Percentiles rank a stretch among this genome's conserved stretches.
These are phyloP conservation scores for Anthostomella pinea DNA, from an alignment of 2,329 filamentous ascomycete genomes.

Conservation along the genomic window DNA sequence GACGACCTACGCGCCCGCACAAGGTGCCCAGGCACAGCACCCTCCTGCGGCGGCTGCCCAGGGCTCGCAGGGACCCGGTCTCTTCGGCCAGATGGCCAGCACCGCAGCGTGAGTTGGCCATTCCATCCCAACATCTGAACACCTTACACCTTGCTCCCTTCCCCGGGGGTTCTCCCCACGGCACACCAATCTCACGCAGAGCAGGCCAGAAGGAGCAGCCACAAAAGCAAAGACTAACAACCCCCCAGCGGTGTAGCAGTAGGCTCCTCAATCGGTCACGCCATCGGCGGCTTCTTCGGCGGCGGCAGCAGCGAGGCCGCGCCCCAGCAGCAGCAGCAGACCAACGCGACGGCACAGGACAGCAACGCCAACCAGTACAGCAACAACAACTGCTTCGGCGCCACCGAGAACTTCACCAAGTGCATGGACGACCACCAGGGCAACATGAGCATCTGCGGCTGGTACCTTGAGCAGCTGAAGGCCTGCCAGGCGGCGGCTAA, in stretches of 20 bases:
- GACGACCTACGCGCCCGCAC: slow-evolving; percentile 58
- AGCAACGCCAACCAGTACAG: slow-evolving; percentile 50
- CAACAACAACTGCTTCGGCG: slow-evolving; percentile 74
- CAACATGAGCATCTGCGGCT: slow-evolving; percentile 93
- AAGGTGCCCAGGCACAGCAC: slow-evolving; percentile 48
- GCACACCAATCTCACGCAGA: slow-evolving; percentile 4
- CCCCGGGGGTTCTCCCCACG: slow-evolving; percentile 1
- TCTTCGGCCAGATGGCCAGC: slow-evolving; percentile 95
- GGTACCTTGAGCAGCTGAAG: slow-evolving; percentile 98
- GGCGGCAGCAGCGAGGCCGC: slow-evolving; percentile 65
- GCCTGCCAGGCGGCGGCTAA: slow-evolving; percentile 77
- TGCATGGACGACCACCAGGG: slow-evolving; percentile 96
- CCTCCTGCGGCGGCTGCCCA: slow-evolving; percentile 43
- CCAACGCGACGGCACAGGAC: slow-evolving; percentile 49
- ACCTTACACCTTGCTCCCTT: slow-evolving; percentile 5
- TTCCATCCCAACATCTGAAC: too few species aligned
- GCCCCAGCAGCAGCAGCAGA: slow-evolving; percentile 47
- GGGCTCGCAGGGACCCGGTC: slow-evolving; percentile 68
- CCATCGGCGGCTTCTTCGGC: slow-evolving; percentile 83
- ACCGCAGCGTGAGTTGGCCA: slow-evolving; percentile 99
- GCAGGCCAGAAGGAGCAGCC: not conserved
- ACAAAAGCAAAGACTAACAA: slow-evolving; percentile 24
- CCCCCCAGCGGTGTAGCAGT: slow-evolving; percentile 82
- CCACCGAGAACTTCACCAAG: slow-evolving; percentile 82
- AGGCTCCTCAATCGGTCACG: slow-evolving; percentile 92